Evolutionary conservation across 2,329 filamentous ascomycete species (phyloP).

Genomic region (Rutstroemia sp.): DNA sequence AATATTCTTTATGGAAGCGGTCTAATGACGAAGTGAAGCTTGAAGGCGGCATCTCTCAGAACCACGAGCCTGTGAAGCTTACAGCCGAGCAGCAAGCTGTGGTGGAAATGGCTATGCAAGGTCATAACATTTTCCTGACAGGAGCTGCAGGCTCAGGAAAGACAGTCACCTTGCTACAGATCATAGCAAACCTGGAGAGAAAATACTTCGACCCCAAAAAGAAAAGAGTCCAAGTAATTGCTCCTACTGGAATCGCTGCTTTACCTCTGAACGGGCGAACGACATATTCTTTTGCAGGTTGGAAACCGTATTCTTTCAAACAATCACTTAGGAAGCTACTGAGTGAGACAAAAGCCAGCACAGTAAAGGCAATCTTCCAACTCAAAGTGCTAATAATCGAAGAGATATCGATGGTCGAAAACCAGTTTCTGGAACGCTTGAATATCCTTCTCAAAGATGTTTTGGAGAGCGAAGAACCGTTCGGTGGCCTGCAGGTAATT

Average conservation of each 20-base stretch:
- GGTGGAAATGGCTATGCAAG: constrained; percentile 18
- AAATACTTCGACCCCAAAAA: background rate
- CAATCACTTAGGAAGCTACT: constrained; percentile 9
- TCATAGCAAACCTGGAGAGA: constrained; percentile 10
- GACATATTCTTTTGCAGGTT: constrained; percentile 23
- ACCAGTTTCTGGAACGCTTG: constrained; percentile 22
- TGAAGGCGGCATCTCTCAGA: background rate
- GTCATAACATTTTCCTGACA: constrained; percentile 26
- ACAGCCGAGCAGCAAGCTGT: constrained; percentile 21
- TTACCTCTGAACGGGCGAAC: constrained; percentile 23
- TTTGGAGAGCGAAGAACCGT: constrained; percentile 10
- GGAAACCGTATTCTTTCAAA: constrained; percentile 22
- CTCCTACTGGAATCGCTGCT: constrained; percentile 25
- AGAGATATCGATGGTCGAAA: constrained; percentile 28
- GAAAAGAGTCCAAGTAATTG: constrained; percentile 18
- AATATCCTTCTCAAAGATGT: constrained; percentile 17
- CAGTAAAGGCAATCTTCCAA: constrained; percentile 3
- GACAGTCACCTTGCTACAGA: constrained; percentile 20
- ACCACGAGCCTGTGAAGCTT: constrained; percentile 9
- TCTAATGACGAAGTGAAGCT: background rate
- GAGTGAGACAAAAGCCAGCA: background rate
- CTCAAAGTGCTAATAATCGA: constrained; percentile 22
- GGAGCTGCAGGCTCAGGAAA: constrained; percentile 26
- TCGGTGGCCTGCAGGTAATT: constrained; percentile 26
- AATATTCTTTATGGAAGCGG: constrained; percentile 11